Percentiles rank a stretch among this genome's conserved stretches.
phyloP scores from a whole-genome alignment of 352 stramenopile species.

The Pythium apleroticum region DNA sequence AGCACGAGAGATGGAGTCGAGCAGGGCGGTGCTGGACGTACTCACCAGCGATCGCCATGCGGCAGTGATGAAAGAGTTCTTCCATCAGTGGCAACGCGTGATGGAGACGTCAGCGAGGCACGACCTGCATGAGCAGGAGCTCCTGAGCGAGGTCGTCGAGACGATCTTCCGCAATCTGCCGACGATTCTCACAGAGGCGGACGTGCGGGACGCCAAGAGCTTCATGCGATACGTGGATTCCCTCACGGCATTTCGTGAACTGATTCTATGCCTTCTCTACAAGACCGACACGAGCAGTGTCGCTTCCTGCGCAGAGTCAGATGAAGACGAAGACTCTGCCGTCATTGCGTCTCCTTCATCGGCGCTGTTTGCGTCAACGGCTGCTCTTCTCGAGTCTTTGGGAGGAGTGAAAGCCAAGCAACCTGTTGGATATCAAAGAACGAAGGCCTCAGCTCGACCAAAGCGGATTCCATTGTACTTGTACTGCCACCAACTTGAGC shows the following conservation, averaged over 20 bases:
- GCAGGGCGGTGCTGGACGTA: slow-evolving; percentile 46
- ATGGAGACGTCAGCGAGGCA: not conserved
- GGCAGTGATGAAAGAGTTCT: slow-evolving; percentile 64
- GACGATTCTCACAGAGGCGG: slow-evolving; percentile 45
- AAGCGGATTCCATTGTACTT: slow-evolving; percentile 45
- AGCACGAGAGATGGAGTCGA: slow-evolving; percentile 12
- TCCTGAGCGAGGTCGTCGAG: slow-evolving; percentile 63
- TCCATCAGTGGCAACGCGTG: slow-evolving; percentile 45
- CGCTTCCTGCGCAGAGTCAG: not conserved
- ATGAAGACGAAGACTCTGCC: slow-evolving; percentile 17
- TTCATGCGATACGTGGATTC: slow-evolving; percentile 60
- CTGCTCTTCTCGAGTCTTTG: slow-evolving; percentile 1
- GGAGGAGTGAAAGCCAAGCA: not conserved
- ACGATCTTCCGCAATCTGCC: slow-evolving; percentile 64
- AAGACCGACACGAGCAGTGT: slow-evolving; percentile 24
- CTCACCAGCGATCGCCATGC: slow-evolving; percentile 69
- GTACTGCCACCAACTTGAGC: slow-evolving; percentile 68
- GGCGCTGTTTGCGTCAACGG: slow-evolving; percentile 13
- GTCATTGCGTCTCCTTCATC: not conserved
- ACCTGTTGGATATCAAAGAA: not conserved
- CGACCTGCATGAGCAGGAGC: slow-evolving; percentile 25
- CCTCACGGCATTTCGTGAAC: slow-evolving; percentile 47
- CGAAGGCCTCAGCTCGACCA: not conserved
- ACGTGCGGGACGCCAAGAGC: slow-evolving; percentile 43
- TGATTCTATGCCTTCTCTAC: slow-evolving; percentile 56